Percentiles rank a stretch among this genome's conserved stretches.
These are phyloP conservation scores for Pseudogymnoascus sp. DNA, from an alignment of 2,329 filamentous ascomycete species.

Conservation along the genomic window DNA sequence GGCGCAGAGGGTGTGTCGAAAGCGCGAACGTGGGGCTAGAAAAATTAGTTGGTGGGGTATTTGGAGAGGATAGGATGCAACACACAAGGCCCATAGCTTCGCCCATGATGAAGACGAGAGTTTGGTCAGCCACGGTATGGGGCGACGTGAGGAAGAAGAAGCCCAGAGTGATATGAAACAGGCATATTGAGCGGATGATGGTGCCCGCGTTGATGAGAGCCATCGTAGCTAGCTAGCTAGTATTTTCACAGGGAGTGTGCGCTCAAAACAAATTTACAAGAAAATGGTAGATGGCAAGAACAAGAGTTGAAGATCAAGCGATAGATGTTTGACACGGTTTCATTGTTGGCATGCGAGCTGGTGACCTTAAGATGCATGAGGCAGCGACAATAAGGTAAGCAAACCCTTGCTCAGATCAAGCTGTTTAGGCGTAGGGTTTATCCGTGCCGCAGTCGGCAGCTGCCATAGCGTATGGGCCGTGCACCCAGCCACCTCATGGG, in stretches of 20 bases:
- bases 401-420: conserved; percentile 4
- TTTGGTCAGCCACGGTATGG: conserved; percentile 64
- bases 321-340: conserved; percentile 5
- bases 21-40: conserved; percentile 54
- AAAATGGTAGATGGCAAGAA: neutral
- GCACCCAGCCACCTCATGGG: neutral
- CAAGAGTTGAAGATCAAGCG: neutral
- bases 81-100: conserved; percentile 75
- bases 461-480: neutral
- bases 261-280: neutral
- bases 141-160: conserved; percentile 77
- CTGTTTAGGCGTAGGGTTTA: conserved; percentile 10
- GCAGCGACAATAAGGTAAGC: conserved; percentile 6
- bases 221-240: conserved; percentile 44
- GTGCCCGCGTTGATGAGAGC: conserved; percentile 71
- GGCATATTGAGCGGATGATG: conserved; percentile 70
- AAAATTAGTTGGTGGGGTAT: conserved; percentile 10
- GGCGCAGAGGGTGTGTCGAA: conserved; percentile 64
- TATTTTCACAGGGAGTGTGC: neutral
- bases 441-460: neutral
- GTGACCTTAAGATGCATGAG: neutral
- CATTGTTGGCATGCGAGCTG: conserved; percentile 7
- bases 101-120: conserved; percentile 71
- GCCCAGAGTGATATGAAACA: conserved; percentile 77
- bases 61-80: neutral